Evolutionary conservation across 176 grass and related monocot genomes (phyloP).

Genomic region (Leersia perrieri): DNA sequence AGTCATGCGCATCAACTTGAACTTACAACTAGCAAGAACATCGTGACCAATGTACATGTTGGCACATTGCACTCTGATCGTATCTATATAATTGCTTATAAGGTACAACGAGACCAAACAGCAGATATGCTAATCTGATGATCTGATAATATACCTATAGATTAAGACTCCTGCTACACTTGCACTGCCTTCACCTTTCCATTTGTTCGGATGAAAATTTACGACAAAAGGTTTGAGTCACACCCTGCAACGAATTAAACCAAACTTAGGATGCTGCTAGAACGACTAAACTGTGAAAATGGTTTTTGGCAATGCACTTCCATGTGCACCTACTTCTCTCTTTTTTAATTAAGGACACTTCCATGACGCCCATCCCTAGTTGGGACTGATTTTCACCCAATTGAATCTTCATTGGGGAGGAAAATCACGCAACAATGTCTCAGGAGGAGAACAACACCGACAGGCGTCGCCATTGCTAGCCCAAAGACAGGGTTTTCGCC

Average conservation of each 20-base stretch:
- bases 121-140: neutral
- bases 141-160: neutral
- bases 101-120: constrained; percentile 19
- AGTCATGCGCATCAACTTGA: constrained; percentile 32
- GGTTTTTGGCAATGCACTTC: no score
- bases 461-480: no score
- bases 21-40: neutral
- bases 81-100: constrained; percentile 15
- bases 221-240: neutral
- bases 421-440: no score
- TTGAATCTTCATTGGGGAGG: no score
- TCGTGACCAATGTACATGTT: constrained; percentile 3
- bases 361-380: no score
- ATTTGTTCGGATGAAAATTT: neutral
- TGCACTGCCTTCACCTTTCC: neutral
- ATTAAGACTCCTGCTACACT: neutral
- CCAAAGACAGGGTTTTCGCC: no score
- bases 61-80: constrained; percentile 17
- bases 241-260: no score
- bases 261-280: neutral
- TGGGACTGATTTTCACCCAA: no score
- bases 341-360: no score
- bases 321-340: no score
- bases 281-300: neutral
- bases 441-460: no score